Base-by-base conservation (phyloP, 306 rosid genomes). In the Inga leiocalycina region DNA sequence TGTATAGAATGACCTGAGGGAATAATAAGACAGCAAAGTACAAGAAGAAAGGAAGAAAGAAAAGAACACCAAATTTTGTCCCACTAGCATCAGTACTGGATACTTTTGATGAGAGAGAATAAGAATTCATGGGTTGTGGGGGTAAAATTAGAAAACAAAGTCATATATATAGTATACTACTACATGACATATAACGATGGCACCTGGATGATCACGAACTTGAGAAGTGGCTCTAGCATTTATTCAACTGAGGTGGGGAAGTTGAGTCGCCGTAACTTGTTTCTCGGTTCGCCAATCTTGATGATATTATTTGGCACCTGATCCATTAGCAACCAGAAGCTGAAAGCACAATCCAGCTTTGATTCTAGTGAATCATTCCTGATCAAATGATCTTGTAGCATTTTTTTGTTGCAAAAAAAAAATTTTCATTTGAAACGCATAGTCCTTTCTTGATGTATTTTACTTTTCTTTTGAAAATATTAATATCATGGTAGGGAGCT, bases 21-120 rank as follows among this genome's bases (percentile, higher is more conserved):
- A 51, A 49, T 77, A 76, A 51, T 85, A 48, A 70, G 75, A 87
- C 59, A 83, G 82, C 3, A 43, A 81, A 78, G 10, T 35, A 68
- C 72, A 48, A n/a, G 34, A 22, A 57, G 65, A 56, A 56, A 56
- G 64, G 30, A 56, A 19, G 64, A 59, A 59, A 20, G 66, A 59
- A 49, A 78, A 81, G 15, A 24, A 69, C 59, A 68, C 69, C 81
- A 79, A 46, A 51, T 87, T 87, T 81, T 87, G 90, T 79, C 84
- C 49, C 59, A 17, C 11, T 45, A 72, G 20, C 76, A 12, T 22
- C 24, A 45, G 39, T 13, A 22, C 56, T 70, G 0, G 32, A 67
- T 75, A 66, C 22, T 45, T 52, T 54, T 39, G 39, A 30, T 62
- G 75, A 71, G 71, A 45, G 82, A 24, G 56, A 41, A n/a, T 43